Evolutionary conservation across 2,329 filamentous ascomycete species (phyloP), one percentile per base, ranked within the genome.

Genomic region (Xylaria polymorpha): DNA sequence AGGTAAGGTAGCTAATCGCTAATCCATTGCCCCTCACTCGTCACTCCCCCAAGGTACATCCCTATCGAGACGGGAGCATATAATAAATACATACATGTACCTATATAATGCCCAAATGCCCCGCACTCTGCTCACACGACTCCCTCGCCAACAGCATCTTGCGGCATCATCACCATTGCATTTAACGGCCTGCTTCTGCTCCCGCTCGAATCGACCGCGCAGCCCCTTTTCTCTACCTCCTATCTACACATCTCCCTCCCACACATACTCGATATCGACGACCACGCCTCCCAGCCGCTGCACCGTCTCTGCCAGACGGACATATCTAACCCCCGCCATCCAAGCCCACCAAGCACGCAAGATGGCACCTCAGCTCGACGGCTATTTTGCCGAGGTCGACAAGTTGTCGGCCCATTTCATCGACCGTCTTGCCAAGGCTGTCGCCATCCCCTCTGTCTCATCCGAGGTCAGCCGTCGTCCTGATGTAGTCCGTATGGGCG

Each of bases 401-500:
- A 84, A 83, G 79, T 86, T 94, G 77, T 88, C 94, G 60, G 88
- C 90, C 74, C 85, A 89, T 79, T 98, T 97, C 84, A 97, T 97
- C 81, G 92, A 97, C 76, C 91, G 95, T 75, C 89, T 99, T 69
- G 88, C 93, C 78, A 90, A 94, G 82, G 96, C 96, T 64, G 96
- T 99, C 69, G 95, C 94, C 61, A 99, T 99, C 77, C 96, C 96
- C 22, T 99, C 96, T 72, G 69, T 99, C 80, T 98, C 95, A 41
- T 93, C 95, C 57, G 94, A 98, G 72, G 94, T 96, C 78, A 91
- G 92, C 75, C 91, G 93, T 78, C 91, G 96, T 69, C 91, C 91
- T 64, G 94, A 99, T 86, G 96, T 99, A 71, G 90, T 99, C 78
- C 93, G 91, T 85, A 99, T 99, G 96, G 96, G 93, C 76, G 87